Evolutionary conservation across 176 grass and related monocot genomes (phyloP).

Genomic region (Cymbopogon citratus): DNA sequence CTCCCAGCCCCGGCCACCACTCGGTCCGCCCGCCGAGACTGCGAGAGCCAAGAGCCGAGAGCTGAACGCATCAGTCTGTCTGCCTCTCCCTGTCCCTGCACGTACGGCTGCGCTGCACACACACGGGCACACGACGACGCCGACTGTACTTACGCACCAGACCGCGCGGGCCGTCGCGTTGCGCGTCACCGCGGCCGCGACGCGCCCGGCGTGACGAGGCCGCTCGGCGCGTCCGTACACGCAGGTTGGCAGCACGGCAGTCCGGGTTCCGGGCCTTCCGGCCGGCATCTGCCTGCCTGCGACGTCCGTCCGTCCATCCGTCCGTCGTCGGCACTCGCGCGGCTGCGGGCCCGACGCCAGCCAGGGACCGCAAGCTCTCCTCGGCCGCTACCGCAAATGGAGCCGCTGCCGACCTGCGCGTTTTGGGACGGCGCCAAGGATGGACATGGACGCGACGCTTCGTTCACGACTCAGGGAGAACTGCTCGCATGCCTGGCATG

Average conservation of each 20-base stretch:
- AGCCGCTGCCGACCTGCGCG: not conserved
- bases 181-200: constrained; percentile 19
- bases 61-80: too few species aligned
- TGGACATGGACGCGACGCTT: not conserved
- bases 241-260: constrained; percentile 8
- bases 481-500: too few species aligned
- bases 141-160: not conserved
- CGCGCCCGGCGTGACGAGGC: not conserved
- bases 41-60: too few species aligned
- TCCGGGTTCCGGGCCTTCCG: too few species aligned
- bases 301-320: not conserved
- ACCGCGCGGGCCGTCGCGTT: not conserved
- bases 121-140: constrained; percentile 1
- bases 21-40: too few species aligned
- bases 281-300: too few species aligned
- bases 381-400: not conserved
- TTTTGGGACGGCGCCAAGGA: not conserved
- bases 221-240: not conserved
- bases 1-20: too few species aligned
- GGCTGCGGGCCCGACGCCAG: not conserved
- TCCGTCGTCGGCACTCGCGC: not conserved
- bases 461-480: not conserved
- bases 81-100: too few species aligned
- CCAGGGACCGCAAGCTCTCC: not conserved
- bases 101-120: too few species aligned